phyloP scores from a whole-genome alignment of 345 rosid genomes.

The Limnanthes douglasii region DNA sequence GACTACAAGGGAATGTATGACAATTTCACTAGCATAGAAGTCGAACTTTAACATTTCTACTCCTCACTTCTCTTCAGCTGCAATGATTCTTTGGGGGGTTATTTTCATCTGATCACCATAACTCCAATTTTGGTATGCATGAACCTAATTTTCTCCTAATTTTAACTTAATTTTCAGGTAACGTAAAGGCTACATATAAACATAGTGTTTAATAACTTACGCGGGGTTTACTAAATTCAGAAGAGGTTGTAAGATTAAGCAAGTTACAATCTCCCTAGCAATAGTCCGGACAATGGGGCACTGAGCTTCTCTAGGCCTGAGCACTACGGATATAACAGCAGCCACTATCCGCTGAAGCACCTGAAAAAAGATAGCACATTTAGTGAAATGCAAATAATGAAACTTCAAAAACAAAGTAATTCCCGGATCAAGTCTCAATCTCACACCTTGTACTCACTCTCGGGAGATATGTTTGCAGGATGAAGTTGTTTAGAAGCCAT shows the following conservation, averaged over 20 bases:
- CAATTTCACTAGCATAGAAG: too few species aligned
- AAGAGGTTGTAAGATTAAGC: conserved; percentile 87
- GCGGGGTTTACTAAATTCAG: conserved; percentile 69
- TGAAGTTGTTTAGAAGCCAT: conserved; percentile 83
- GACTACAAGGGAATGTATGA: too few species aligned
- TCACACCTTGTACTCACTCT: conserved; percentile 99
- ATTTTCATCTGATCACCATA: too few species aligned
- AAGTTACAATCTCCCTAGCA: conserved; percentile 91
- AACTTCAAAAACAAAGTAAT: not conserved
- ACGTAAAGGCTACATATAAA: too few species aligned
- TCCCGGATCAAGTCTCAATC: conserved; percentile 19
- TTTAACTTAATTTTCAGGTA: too few species aligned
- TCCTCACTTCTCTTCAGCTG: too few species aligned
- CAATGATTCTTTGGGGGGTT: too few species aligned
- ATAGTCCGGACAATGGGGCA: conserved; percentile 79
- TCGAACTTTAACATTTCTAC: conserved; percentile 8
- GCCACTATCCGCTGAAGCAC: conserved; percentile 75
- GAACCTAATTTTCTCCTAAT: too few species aligned
- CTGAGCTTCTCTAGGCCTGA: conserved; percentile 87
- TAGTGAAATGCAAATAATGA: conserved; percentile 4
- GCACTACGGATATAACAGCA: conserved; percentile 71
- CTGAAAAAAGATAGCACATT: conserved; percentile 17
- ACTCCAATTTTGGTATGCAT: too few species aligned
- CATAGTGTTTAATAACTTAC: too few species aligned
- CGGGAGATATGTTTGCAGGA: conserved; percentile 76